Percentiles rank a stretch among this genome's conserved stretches.
Conservation (phyloP, 2,329 filamentous ascomycete species). For the Calonectria naviculata region DNA sequence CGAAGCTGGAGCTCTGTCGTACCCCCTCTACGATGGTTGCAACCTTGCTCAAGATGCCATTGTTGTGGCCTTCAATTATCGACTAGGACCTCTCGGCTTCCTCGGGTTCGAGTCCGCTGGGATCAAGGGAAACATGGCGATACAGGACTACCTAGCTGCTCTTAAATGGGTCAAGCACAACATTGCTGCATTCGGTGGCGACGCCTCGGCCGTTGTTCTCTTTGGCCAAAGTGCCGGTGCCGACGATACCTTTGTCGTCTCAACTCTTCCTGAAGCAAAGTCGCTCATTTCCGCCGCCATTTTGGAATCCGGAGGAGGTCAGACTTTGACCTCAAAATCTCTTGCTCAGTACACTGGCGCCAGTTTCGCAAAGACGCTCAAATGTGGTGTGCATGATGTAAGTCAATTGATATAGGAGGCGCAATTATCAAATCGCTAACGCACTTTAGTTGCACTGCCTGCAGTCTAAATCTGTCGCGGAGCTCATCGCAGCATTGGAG, state of each 20-base stretch:
- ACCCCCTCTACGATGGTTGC: slow-evolving; percentile 31
- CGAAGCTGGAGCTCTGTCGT: slow-evolving; percentile 13
- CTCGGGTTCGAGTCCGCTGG: slow-evolving; percentile 19
- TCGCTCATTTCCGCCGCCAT: slow-evolving; percentile 10
- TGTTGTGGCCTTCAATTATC: slow-evolving; percentile 29
- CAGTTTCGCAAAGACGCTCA: slow-evolving; percentile 24
- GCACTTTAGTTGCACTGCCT: slow-evolving; percentile 3
- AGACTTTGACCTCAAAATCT: slow-evolving; percentile 6
- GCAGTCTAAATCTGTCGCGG: slow-evolving; percentile 17
- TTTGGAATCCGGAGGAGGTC: slow-evolving; percentile 28
- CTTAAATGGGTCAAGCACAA: slow-evolving; percentile 28
- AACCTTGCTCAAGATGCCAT: slow-evolving; percentile 43
- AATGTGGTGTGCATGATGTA: slow-evolving; percentile 19
- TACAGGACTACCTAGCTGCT: slow-evolving; percentile 25
- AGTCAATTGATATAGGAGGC: not conserved
- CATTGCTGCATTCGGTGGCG: slow-evolving; percentile 49
- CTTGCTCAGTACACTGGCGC: slow-evolving; percentile 21
- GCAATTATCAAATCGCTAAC: not conserved
- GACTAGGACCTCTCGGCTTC: slow-evolving; percentile 27
- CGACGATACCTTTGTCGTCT: slow-evolving; percentile 18
- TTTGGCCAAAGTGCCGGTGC: slow-evolving; percentile 30
- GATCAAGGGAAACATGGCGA: slow-evolving; percentile 30
- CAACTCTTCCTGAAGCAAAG: slow-evolving; percentile 22
- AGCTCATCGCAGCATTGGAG: slow-evolving; percentile 10
- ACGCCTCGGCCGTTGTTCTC: slow-evolving; percentile 51